Percentiles rank a stretch among this genome's conserved stretches.
These are phyloP conservation scores for Polychaeton citri DNA, from an alignment of 2,329 filamentous ascomycete species.

Conservation along the genomic window DNA sequence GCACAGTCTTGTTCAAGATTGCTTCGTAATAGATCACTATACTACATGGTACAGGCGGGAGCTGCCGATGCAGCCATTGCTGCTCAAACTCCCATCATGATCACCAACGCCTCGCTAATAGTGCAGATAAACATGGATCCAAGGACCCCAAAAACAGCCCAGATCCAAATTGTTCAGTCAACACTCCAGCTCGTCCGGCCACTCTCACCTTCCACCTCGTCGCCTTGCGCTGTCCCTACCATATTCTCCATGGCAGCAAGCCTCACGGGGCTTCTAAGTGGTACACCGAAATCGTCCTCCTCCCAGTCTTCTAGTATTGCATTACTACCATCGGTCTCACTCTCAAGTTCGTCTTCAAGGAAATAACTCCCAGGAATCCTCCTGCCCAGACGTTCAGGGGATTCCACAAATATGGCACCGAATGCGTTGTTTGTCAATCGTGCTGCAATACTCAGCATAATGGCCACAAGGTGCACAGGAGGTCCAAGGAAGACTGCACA, in stretches of 20 bases:
- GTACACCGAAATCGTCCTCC: conserved; percentile 46
- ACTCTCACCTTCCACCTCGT: not conserved
- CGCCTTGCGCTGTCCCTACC: conserved; percentile 3
- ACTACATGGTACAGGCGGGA: too few species aligned
- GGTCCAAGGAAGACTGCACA: conserved; percentile 64
- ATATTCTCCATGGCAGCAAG: conserved; percentile 8
- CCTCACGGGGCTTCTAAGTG: conserved; percentile 22
- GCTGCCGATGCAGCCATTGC: too few species aligned
- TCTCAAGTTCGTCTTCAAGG: conserved; percentile 35
- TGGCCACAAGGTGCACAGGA: conserved; percentile 61
- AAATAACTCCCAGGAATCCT: conserved; percentile 47
- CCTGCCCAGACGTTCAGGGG: conserved; percentile 27
- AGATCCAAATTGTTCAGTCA: too few species aligned
- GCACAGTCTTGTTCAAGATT: too few species aligned
- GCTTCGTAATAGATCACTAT: too few species aligned
- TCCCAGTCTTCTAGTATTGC: conserved; percentile 22
- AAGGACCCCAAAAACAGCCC: too few species aligned
- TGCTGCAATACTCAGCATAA: conserved; percentile 72
- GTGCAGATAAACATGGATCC: not conserved
- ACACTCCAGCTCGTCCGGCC: too few species aligned
- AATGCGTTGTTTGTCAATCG: conserved; percentile 46
- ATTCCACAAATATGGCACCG: conserved; percentile 15
- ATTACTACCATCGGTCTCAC: conserved; percentile 26
- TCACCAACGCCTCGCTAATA: not conserved
- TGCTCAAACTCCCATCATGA: not conserved